These are phyloP conservation scores for Ambispora gerdemannii DNA, from an alignment of 192 early-diverging fungal species.

Conservation along the genomic window DNA sequence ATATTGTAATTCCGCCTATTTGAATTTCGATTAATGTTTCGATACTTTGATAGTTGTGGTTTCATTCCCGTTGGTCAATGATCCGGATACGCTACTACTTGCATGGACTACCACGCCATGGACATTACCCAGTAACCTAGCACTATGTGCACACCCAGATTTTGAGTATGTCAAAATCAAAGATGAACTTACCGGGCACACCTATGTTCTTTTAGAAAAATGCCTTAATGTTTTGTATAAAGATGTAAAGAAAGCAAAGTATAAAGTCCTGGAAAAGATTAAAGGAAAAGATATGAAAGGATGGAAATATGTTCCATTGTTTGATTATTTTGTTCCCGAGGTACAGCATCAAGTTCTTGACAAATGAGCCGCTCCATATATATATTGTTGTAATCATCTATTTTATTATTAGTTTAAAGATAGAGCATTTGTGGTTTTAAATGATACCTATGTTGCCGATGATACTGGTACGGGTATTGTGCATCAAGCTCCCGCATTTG, in stretches of 20 bases:
- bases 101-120: constrained; percentile 99
- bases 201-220: constrained; percentile 84
- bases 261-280: constrained; percentile 73
- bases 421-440: constrained; percentile 79
- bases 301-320: constrained; percentile 87
- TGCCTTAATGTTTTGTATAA: constrained; percentile 90
- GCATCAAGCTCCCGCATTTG: constrained; percentile 95
- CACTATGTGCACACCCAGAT: constrained; percentile 87
- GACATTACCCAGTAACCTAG: constrained; percentile 96
- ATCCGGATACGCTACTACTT: constrained; percentile 75
- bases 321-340: constrained; percentile 69
- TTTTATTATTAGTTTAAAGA: constrained; percentile 59
- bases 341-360: background rate
- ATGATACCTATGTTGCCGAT: constrained; percentile 91
- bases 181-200: constrained; percentile 74
- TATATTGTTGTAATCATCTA: background rate
- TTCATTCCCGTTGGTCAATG: constrained; percentile 85
- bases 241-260: constrained; percentile 93
- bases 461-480: constrained; percentile 96
- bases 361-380: background rate
- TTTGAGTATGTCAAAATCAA: constrained; percentile 96
- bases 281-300: constrained; percentile 79
- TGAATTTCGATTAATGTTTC: background rate
- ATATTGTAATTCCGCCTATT: background rate
- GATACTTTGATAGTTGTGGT: constrained; percentile 63